Evolutionary conservation across 805 yeast genomes (phyloP), one percentile per base, ranked within the genome.

Genomic region (Metschnikowia aberdeeniae): DNA sequence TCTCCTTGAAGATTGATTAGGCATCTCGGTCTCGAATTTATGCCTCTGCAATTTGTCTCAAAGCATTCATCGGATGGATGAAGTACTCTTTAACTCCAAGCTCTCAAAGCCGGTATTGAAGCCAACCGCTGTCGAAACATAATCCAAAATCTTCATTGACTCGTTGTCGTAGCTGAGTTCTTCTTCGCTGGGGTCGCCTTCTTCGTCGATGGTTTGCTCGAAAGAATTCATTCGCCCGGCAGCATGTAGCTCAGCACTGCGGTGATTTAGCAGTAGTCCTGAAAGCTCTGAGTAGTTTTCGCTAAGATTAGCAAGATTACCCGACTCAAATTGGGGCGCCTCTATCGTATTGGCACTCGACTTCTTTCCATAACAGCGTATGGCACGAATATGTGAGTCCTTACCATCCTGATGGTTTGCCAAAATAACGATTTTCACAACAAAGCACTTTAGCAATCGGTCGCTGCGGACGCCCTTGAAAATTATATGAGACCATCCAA

Each of bases 331-430:
- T n/a, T 10, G 20, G 5, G 40, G 11, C 7, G 51, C 10, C 1
- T 44, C 54, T 9, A 51, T 43, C 34, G 44, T 41, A 7, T 46
- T 20, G 17, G 43, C 22, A 11, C 36, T 34, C 5, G 63, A 42
- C 46, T 68, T 70, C 44, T 66, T 70, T 3, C 75, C 75, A 50
- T 62, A 81, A 69, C 56, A 87, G 62, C 70, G 79, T 13, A 90
- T 72, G 0, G 89, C 84, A 38, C 99, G 66, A 9, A 93, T 70
- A 61, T 89, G 98, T 0, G 96, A 84, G 62, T 93, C 99, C 59
- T 92, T 93, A 37, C 99, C 99, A 59, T 88, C 89, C 59, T 90
- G 97, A 56, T 89, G 96, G 56, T 95, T 93, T 1, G 86, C 77
- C 7, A 78, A 60, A 5, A 89, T 72, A n/a, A 75, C 60, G 12